Base-by-base conservation (phyloP, 177 flowering plant genomes). In the Vitis hybrid region DNA sequence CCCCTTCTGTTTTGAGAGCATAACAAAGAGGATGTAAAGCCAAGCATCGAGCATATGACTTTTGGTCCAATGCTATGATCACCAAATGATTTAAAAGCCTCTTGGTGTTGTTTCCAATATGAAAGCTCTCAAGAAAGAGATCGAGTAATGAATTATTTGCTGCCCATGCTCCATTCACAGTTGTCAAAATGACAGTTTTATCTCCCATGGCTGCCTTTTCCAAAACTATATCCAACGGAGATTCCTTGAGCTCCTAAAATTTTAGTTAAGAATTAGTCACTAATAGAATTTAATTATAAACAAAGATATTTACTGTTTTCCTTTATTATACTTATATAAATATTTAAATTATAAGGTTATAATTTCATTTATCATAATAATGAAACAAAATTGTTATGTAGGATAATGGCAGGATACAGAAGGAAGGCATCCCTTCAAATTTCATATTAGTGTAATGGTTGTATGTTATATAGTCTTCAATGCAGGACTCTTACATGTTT, bases 141-240 rank as follows among this genome's bases (percentile, higher is more conserved):
- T 79, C 77, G 13, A 79, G 60, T 26, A 76, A 21, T 5, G 83
- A 80, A 59, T 67, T 53, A 1, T 80, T 76, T 12, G 66, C 70
- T 18, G 80, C 70, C 83, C 83, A 80, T 15, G 83, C 78, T 51
- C 71, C 74, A 62, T 80, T 80, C 59, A 80, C 21, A 2, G 78
- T 80, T 10, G 80, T 80, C 33, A 80, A 58, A 11, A 75, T 73
- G 14, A 75, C 74, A 6, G 79, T 79, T 56, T 61, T 53, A 31
- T 72, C 67, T 12, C 26, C 50, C 79, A 76, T 79, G n/a, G 79
- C 65, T n/a, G 82, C 79, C 16, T 65, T 56, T 29, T 50, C 67
- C 53, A 79, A 26, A 49, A 72, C 65, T 2, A n/a, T 55, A 2
- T 66, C 64, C 3, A 69, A 64, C 45, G 15, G 19, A 10, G 19